Conservation (phyloP, 176 grass and related monocot genomes). For the Melocanna baccifera region DNA sequence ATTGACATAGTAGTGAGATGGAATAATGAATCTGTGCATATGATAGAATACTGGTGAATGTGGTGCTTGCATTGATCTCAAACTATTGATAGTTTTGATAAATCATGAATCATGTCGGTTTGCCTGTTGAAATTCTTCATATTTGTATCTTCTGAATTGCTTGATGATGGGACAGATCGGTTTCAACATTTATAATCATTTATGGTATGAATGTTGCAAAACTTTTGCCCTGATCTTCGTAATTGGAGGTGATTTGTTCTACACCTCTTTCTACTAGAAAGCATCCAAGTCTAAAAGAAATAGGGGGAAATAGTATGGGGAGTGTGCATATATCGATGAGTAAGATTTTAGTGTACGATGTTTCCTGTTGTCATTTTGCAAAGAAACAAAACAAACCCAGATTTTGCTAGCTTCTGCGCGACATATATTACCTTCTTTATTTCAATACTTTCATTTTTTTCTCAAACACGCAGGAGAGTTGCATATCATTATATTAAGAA, state of each 20-base stretch:
- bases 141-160: background rate
- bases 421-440: constrained; percentile 5
- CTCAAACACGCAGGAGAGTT: too few relatives aligned
- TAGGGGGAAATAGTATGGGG: background rate
- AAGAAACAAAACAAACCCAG: constrained; percentile 10
- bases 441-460: background rate
- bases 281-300: background rate
- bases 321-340: background rate
- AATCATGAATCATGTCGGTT: background rate
- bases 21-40: background rate
- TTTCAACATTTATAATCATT: background rate
- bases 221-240: background rate
- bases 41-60: background rate
- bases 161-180: background rate
- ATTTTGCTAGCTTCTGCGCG: constrained; percentile 7
- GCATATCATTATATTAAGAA: too few relatives aligned
- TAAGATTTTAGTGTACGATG: background rate
- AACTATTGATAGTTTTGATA: background rate
- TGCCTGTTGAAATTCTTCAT: background rate
- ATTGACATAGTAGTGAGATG: background rate
- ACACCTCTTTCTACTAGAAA: background rate
- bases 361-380: constrained; percentile 18
- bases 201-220: background rate
- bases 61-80: background rate
- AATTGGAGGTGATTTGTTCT: background rate